Evolutionary conservation across 805 yeast species (phyloP).

Genomic region (Sungouiella thailandica): DNA sequence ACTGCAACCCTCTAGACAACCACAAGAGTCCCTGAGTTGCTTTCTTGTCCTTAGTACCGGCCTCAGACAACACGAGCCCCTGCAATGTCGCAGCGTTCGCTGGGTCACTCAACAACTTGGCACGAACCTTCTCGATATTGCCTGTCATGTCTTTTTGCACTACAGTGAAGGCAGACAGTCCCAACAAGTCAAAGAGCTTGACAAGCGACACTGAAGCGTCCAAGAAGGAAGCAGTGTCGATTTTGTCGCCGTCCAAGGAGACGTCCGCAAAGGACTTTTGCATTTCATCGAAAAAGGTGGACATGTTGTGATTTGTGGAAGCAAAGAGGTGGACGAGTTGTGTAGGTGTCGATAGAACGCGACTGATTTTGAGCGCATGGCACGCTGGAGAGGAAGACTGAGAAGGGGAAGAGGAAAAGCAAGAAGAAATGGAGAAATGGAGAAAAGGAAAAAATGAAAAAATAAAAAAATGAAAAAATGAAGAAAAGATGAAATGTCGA

Average conservation of each 20-base stretch:
- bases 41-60: slow-evolving; percentile 58
- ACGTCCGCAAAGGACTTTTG: slow-evolving; percentile 74
- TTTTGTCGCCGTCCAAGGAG: slow-evolving; percentile 54
- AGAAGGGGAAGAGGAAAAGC: no score
- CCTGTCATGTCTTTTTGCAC: slow-evolving; percentile 89
- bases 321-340: no score
- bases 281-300: slow-evolving; percentile 79
- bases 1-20: slow-evolving; percentile 81
- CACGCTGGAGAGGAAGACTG: no score
- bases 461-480: no score
- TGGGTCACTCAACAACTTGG: slow-evolving; percentile 62
- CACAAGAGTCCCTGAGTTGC: slow-evolving; percentile 91
- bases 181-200: slow-evolving; percentile 76
- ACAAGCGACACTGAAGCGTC: slow-evolving; percentile 83
- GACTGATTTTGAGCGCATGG: no score
- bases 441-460: no score
- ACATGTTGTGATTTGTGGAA: slow-evolving; percentile 31
- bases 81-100: slow-evolving; percentile 64
- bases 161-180: slow-evolving; percentile 77
- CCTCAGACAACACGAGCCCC: slow-evolving; percentile 70
- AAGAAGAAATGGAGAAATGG: no score
- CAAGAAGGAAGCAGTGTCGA: slow-evolving; percentile 70
- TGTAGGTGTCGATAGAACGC: background rate
- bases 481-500: no score
- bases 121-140: slow-evolving; percentile 70